Conservation (phyloP, 176 grass and related monocot species). For the Microstegium vimineum region DNA sequence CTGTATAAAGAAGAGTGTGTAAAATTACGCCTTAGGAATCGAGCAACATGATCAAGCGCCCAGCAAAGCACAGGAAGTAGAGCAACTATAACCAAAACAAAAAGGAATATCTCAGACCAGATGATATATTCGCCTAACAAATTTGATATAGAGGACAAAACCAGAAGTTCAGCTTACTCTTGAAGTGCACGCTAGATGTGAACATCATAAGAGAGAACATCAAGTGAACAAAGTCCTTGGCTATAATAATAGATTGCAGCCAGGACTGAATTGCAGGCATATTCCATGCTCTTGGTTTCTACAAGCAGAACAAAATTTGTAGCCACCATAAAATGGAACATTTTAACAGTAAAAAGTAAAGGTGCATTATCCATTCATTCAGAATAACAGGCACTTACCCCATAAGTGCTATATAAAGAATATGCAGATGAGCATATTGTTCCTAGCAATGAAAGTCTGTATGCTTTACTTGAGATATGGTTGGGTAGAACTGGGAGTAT, state of each 20-base stretch:
- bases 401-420: conserved; percentile 64
- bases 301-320: conserved; percentile 29
- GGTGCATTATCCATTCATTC: conserved; percentile 24
- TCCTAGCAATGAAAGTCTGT: conserved; percentile 80
- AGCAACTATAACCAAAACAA: conserved; percentile 58
- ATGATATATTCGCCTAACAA: conserved; percentile 7
- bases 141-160: background rate
- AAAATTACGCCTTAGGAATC: conserved; percentile 84
- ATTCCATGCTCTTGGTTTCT: conserved; percentile 93
- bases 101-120: conserved; percentile 9
- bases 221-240: conserved; percentile 90
- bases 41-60: conserved; percentile 87
- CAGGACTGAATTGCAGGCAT: conserved; percentile 72
- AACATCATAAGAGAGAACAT: conserved; percentile 82
- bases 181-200: conserved; percentile 71
- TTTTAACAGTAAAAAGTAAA: conserved; percentile 11
- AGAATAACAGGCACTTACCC: conserved; percentile 50
- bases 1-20: conserved; percentile 75
- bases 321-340: background rate
- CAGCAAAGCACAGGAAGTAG: conserved; percentile 92
- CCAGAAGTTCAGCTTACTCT: conserved; percentile 41
- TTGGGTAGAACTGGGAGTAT: conserved; percentile 61
- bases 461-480: conserved; percentile 77
- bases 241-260: conserved; percentile 72
- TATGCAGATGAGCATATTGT: conserved; percentile 67